These are phyloP conservation scores for Zymoseptoria pseudotritici DNA, from an alignment of 2,329 filamentous ascomycete species.

Conservation along the genomic window DNA sequence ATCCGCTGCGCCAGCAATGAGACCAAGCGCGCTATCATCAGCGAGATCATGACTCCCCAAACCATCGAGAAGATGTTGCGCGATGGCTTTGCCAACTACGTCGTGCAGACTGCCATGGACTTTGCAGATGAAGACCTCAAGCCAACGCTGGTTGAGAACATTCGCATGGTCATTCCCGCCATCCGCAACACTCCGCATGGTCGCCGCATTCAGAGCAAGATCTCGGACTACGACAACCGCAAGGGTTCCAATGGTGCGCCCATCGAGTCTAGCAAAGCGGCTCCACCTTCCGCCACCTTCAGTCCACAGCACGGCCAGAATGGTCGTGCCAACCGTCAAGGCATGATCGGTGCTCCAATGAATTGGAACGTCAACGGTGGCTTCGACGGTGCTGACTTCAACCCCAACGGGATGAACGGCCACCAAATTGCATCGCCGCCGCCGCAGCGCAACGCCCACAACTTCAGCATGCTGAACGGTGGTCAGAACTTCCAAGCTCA, in stretches of 20 bases:
- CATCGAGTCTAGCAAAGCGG: neutral
- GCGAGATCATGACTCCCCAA: slow-evolving; percentile 65
- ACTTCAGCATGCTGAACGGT: slow-evolving; percentile 16
- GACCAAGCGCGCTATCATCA: slow-evolving; percentile 73
- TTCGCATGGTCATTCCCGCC: slow-evolving; percentile 73
- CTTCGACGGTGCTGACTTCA: slow-evolving; percentile 8
- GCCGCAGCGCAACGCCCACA: slow-evolving; percentile 23
- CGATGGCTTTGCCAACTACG: slow-evolving; percentile 94
- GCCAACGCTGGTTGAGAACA: slow-evolving; percentile 68
- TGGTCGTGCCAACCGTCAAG: slow-evolving; percentile 21
- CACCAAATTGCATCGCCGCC: slow-evolving; percentile 22
- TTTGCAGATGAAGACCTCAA: slow-evolving; percentile 70
- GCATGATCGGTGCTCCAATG: slow-evolving; percentile 22
- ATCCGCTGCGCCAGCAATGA: slow-evolving; percentile 71
- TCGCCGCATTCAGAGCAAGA: slow-evolving; percentile 86
- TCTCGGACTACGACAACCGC: slow-evolving; percentile 51
- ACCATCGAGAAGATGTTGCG: slow-evolving; percentile 85
- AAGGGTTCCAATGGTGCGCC: slow-evolving; percentile 26
- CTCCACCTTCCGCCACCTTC: neutral
- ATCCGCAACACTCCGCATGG: slow-evolving; percentile 92
- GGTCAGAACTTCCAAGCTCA: slow-evolving; percentile 10
- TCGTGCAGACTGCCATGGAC: slow-evolving; percentile 92
- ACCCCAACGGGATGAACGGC: slow-evolving; percentile 9
- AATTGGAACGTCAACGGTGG: slow-evolving; percentile 15
- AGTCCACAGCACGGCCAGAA: slow-evolving; percentile 1